Conservation (phyloP, 306 rosid genomes). For the Quercus mongolica region DNA sequence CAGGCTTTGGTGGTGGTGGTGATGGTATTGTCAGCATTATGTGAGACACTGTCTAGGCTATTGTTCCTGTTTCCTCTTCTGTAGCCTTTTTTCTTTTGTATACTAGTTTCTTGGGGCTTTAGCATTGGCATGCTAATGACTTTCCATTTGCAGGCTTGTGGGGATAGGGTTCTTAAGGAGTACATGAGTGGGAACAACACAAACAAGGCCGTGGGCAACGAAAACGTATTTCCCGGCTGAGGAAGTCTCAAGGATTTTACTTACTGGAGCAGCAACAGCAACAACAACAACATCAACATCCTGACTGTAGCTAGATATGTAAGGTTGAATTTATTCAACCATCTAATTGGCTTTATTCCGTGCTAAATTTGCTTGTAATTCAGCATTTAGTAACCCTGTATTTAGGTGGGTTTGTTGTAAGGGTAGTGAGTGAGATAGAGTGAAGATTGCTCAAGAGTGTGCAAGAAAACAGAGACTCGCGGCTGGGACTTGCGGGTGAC, state of each 20-base stretch:
- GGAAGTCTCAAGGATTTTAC: slow-evolving; percentile 32
- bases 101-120: neutral
- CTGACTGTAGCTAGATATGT: slow-evolving; percentile 2
- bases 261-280: slow-evolving; percentile 21
- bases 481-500: too few relatives aligned
- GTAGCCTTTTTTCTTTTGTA: neutral
- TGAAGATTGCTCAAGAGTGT: too few relatives aligned
- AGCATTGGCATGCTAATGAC: neutral
- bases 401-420: too few relatives aligned
- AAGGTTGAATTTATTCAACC: too few relatives aligned
- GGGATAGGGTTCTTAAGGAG: slow-evolving; percentile 72
- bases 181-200: slow-evolving; percentile 91
- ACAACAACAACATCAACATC: neutral
- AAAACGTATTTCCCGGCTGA: slow-evolving; percentile 54
- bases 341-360: too few relatives aligned
- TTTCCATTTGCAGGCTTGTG: slow-evolving; percentile 64
- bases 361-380: too few relatives aligned
- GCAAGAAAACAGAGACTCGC: too few relatives aligned
- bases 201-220: slow-evolving; percentile 71
- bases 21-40: neutral
- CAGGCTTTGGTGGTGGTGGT: too few relatives aligned
- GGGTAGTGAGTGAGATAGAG: too few relatives aligned
- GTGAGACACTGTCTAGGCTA: neutral
- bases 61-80: neutral
- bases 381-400: too few relatives aligned